A percentile compares a stretch with the other conserved stretches of the same genome.
These are phyloP conservation scores for Podospora didyma DNA, from an alignment of 495 filamentous ascomycete species.

Conservation along the genomic window DNA sequence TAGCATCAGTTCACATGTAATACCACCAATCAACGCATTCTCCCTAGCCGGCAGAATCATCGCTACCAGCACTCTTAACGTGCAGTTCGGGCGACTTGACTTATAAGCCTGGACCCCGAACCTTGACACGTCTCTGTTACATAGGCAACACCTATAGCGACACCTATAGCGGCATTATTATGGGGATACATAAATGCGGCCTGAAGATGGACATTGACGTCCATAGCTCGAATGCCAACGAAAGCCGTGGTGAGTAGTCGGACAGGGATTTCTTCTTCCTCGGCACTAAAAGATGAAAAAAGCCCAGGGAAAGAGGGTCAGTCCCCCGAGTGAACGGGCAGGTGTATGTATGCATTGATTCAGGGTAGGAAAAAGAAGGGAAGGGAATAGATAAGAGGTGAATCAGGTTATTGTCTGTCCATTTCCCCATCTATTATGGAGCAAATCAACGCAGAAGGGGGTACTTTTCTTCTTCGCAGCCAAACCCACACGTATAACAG, in stretches of 20 bases:
- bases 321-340: conserved; percentile 29
- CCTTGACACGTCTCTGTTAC: too few relatives aligned
- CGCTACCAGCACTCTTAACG: too few relatives aligned
- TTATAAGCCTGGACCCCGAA: too few relatives aligned
- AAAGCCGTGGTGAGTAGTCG: conserved; percentile 49
- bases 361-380: neutral
- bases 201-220: conserved; percentile 46
- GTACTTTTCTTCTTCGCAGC: conserved; percentile 6
- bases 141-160: too few relatives aligned
- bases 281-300: conserved; percentile 40
- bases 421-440: neutral
- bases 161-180: too few relatives aligned
- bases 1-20: too few relatives aligned
- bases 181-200: conserved; percentile 20
- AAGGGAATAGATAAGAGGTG: neutral
- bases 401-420: neutral
- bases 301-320: conserved; percentile 39
- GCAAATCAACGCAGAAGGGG: conserved; percentile 6
- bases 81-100: too few relatives aligned
- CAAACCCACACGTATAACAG: conserved; percentile 15
- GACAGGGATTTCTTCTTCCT: conserved; percentile 43
- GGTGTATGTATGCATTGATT: too few relatives aligned
- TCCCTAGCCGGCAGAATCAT: too few relatives aligned
- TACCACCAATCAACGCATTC: too few relatives aligned
- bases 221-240: conserved; percentile 32